Base-by-base conservation (phyloP, 495 filamentous ascomycete species). In the Umbilicaria muhlenbergii region DNA sequence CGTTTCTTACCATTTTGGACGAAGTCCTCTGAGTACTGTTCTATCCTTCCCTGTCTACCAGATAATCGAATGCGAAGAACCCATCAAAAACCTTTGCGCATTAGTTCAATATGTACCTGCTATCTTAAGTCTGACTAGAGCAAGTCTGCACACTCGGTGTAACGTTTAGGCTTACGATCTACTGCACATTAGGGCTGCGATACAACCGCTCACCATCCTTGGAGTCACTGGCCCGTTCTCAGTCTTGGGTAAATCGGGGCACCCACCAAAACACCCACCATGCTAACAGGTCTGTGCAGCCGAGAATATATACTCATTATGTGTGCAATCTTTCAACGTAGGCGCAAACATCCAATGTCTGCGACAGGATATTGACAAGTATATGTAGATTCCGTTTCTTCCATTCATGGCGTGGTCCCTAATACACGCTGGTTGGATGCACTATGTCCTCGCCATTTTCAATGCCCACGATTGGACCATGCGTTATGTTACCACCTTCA, bases 381-480 rank as follows among this genome's bases (percentile, higher is more conserved):
- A 17, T 11, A 5, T 32, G 14, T 38, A 81, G 72, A 73, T 82
- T 38, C 65, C 73, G 33, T 83, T 81, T 45, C 63, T 83, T 13
- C 70, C 77, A 0, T 79, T 83, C 53, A 84, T 83, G 78, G 78
- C 79, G 6, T 85, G 80, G 81, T 72, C 74, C 8, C 65, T 80
- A 28, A 81, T 83, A 40, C 79, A 83, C 56, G 69, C 80, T 19
- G 70, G 60, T 11, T 83, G 80, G 79, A 70, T 83, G 63, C 78
- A 80, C 51, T 79, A 74, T 54, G 52, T 83, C 5, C 61, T 83
- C 14, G 80, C 80, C 39, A 73, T 81, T 34, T 68, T 82, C 50
- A 83, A 84, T 55, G 79, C 77, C 16, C 79, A 82, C 46, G 77
- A 83, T 58, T 84, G 75, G 76, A 81, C 79, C 2, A 84, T 84